phyloP scores from a whole-genome alignment of 495 filamentous ascomycete species.

The Penicillium turbatum region DNA sequence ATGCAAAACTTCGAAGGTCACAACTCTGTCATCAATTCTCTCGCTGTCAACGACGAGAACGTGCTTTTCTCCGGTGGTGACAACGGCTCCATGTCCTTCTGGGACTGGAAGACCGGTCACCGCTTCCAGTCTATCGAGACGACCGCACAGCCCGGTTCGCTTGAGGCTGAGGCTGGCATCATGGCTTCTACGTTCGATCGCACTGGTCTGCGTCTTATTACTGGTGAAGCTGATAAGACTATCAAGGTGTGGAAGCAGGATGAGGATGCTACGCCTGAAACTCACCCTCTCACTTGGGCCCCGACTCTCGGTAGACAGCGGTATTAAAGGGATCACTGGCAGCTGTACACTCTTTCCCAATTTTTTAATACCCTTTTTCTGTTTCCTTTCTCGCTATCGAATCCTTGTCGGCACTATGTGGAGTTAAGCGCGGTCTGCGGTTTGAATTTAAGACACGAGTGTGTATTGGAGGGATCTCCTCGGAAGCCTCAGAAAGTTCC shows the following conservation, averaged over 20 bases:
- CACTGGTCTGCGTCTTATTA: conserved; percentile 84
- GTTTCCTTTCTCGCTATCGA: conserved; percentile 10
- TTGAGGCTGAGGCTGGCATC: conserved; percentile 91
- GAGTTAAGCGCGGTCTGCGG: conserved; percentile 29
- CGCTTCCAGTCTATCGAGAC: conserved; percentile 84
- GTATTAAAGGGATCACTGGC: conserved; percentile 40
- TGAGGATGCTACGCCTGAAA: conserved; percentile 82
- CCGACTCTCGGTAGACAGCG: conserved; percentile 72
- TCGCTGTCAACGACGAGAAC: conserved; percentile 92
- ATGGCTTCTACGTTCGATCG: conserved; percentile 89
- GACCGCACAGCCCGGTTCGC: conserved; percentile 85
- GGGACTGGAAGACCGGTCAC: conserved; percentile 98
- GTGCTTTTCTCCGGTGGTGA: conserved; percentile 94
- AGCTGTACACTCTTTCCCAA: conserved; percentile 4
- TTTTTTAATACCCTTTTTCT: conserved; percentile 23
- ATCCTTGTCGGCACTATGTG: conserved; percentile 23
- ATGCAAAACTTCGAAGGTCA: conserved; percentile 99
- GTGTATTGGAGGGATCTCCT: not conserved
- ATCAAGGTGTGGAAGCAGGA: conserved; percentile 96
- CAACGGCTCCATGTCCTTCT: conserved; percentile 95
- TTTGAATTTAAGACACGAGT: conserved; percentile 1
- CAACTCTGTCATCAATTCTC: conserved; percentile 90
- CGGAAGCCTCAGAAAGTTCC: not conserved
- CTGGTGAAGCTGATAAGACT: conserved; percentile 95
- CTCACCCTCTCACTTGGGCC: conserved; percentile 90